These are phyloP conservation scores for Paramecium sexaurelia DNA, from an alignment of 73 alveolate species.

Conservation along the genomic window DNA sequence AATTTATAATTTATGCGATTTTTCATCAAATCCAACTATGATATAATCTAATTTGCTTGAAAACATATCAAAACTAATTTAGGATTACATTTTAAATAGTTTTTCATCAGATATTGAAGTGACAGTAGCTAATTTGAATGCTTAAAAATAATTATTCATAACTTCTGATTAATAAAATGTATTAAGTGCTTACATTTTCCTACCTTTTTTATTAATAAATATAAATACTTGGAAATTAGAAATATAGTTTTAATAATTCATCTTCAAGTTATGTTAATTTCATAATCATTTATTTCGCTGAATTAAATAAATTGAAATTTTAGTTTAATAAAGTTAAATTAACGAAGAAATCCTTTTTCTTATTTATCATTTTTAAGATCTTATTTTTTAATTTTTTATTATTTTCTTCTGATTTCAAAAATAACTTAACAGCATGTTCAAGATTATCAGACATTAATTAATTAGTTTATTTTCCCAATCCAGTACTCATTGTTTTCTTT, in stretches of 20 bases:
- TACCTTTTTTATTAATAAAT: background rate
- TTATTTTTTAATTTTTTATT: conserved; percentile 27
- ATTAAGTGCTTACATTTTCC: conserved; percentile 26
- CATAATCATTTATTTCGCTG: background rate
- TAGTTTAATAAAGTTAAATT: background rate
- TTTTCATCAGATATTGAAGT: conserved; percentile 34
- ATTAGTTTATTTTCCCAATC: background rate
- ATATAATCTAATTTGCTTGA: background rate
- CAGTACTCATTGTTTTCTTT: background rate
- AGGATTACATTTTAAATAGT: conserved; percentile 25
- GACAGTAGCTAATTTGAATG: background rate
- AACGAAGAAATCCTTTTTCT: background rate
- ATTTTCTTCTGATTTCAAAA: conserved; percentile 1
- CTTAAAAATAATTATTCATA: background rate
- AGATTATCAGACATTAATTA: background rate
- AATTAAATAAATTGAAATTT: background rate
- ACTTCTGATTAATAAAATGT: conserved; percentile 32
- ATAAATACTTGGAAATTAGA: conserved; percentile 19
- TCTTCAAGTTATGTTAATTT: background rate
- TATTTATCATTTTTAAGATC: conserved; percentile 6
- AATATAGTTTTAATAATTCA: background rate
- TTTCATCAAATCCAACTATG: conserved; percentile 24
- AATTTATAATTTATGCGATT: background rate
- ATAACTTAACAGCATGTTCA: conserved; percentile 44
- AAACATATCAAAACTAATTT: conserved; percentile 13